Base-by-base conservation (phyloP, 2,329 filamentous ascomycete genomes). In the Phyllosticta citribraziliensis region DNA sequence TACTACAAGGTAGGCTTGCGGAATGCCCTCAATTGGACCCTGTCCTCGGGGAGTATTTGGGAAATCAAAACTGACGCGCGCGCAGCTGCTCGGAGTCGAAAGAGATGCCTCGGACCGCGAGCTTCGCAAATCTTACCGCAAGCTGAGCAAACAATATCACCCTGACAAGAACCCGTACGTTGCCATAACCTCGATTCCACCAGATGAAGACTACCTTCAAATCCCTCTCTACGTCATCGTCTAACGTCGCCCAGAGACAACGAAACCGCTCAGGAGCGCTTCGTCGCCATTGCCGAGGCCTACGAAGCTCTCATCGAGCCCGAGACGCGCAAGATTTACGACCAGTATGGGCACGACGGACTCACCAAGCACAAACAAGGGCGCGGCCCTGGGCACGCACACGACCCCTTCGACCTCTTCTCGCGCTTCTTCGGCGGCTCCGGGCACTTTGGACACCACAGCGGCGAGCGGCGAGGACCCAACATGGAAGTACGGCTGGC, bases 81-180 rank as follows among this genome's bases (percentile, higher is more conserved):
- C 78, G 65, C 78, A 96, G 85, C 77, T 96, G 62, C 84, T 99
- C 25, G 91, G 88, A 60, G 77, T 99, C 65, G 83, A 87, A 70
- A 91, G 85, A 70, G 80, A 87, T 63, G 93, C 93, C 17, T 87
- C 84, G 55, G 91, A 96, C 59, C 86, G 87, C 70, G 88, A 97
- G 69, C 88, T 99, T 72, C 99, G 99, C 76, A 88, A 89, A 54
- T 92, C 94, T 22, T 99, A 99, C 76, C 85, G 92, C 63, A 87
- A 85, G 63, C 81, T 99, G 11, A 95, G 89, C 79, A 97, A 97
- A 76, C 96, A 95, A 74, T 97, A 84, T 74, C 94, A 99, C 72
- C 94, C 94, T 3, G 94, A 99, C 76, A 99, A 99, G 83, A 97
- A 97, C 69, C 91, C 93, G 88, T 94, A 83, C 69, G 88, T 78